Percentiles rank a stretch among this genome's conserved stretches.
These are phyloP conservation scores for Lablab purpureus DNA, from an alignment of 306 rosid genomes.

Conservation along the genomic window DNA sequence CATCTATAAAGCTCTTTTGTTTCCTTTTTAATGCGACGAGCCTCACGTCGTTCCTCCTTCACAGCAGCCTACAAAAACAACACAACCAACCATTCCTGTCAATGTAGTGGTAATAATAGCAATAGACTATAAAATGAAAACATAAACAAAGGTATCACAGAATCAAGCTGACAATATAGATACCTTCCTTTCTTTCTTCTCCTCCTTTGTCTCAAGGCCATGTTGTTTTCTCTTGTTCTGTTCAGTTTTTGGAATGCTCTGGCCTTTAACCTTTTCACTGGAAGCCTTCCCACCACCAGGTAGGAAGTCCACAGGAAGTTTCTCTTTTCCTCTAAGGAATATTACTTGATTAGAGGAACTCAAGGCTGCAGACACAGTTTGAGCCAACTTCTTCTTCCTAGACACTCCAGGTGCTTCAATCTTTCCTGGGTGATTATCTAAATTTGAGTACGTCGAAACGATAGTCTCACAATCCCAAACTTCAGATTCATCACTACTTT, in stretches of 20 bases:
- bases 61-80: slow-evolving; percentile 67
- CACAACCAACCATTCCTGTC: background rate
- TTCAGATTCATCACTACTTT: slow-evolving; percentile 92
- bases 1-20: slow-evolving; percentile 75
- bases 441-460: slow-evolving; percentile 80
- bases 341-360: slow-evolving; percentile 62
- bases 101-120: background rate
- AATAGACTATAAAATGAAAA: background rate
- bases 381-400: slow-evolving; percentile 80
- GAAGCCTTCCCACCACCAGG: slow-evolving; percentile 60
- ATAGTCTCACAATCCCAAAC: slow-evolving; percentile 94
- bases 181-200: slow-evolving; percentile 95
- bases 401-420: slow-evolving; percentile 68
- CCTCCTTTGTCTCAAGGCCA: slow-evolving; percentile 85
- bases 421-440: slow-evolving; percentile 90
- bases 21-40: slow-evolving; percentile 84
- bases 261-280: slow-evolving; percentile 59
- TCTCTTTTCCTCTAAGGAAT: slow-evolving; percentile 80
- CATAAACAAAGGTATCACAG: background rate
- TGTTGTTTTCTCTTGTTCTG: slow-evolving; percentile 71
- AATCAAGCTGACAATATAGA: background rate
- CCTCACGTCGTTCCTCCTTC: slow-evolving; percentile 83
- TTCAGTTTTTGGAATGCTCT: slow-evolving; percentile 53
- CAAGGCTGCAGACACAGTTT: slow-evolving; percentile 65
- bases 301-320: slow-evolving; percentile 80